Conservation (phyloP, 2,329 filamentous ascomycete genomes). For the Trichoderma endophyticum region DNA sequence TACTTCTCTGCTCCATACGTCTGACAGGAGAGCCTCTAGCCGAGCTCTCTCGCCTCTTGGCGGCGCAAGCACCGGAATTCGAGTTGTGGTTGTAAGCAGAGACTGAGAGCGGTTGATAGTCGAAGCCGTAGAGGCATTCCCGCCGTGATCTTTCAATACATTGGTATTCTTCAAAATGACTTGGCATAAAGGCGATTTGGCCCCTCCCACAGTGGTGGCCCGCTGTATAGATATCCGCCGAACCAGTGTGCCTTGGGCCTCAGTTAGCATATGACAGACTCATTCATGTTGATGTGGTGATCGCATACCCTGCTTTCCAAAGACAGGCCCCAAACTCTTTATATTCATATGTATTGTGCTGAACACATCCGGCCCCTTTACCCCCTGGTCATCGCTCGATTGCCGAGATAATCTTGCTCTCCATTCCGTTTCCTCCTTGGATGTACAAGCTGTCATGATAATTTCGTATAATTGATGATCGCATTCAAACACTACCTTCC, state of each 20-base stretch:
- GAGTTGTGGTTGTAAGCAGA: conserved; percentile 63
- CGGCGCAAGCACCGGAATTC: conserved; percentile 69
- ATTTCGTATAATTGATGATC: conserved; percentile 77
- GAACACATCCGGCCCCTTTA: conserved; percentile 49
- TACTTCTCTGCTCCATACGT: conserved; percentile 80
- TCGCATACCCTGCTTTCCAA: conserved; percentile 63
- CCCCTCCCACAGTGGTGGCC: conserved; percentile 69
- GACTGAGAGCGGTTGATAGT: conserved; percentile 77
- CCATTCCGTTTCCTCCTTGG: conserved; percentile 79
- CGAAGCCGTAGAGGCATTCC: conserved; percentile 39
- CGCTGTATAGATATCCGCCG: conserved; percentile 75
- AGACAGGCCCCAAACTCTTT: conserved; percentile 70
- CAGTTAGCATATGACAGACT: not conserved
- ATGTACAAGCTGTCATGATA: conserved; percentile 80
- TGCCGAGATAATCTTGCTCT: conserved; percentile 59
- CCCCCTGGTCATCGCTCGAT: conserved; percentile 46
- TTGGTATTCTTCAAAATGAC: conserved; percentile 86
- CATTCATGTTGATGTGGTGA: not conserved
- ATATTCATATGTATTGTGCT: conserved; percentile 67
- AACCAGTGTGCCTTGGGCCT: conserved; percentile 52
- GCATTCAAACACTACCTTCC: conserved; percentile 85
- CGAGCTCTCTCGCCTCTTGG: conserved; percentile 71
- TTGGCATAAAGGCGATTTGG: conserved; percentile 65
- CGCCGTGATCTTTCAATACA: conserved; percentile 55
- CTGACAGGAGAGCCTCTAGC: conserved; percentile 68